Base-by-base conservation (phyloP, 768 basidiomycete species). In the Epithele typhae region DNA sequence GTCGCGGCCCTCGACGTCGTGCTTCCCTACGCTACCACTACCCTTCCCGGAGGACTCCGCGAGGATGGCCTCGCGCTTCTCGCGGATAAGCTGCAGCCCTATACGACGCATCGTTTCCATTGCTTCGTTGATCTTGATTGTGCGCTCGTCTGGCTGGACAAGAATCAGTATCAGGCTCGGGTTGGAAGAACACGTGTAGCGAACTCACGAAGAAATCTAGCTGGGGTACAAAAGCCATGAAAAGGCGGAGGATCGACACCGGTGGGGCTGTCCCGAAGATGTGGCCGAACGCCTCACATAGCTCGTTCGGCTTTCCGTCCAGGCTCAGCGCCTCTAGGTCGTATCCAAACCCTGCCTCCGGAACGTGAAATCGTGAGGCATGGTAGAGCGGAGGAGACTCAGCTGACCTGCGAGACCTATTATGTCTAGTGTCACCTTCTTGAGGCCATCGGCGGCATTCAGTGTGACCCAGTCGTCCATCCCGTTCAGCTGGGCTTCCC, bases 1-100 rank as follows among this genome's bases (percentile, higher is more conserved):
- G 63, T 86, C 83, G 12, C 77, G 71, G 17, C 68, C 69, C 0
- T 53, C 53, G 10, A 68, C 42, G n/a, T 60, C 54, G 7, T 14
- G 27, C 27, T 30, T 30, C 27, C 27, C 27, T 14, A 30, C 27
- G 7, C 27, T 14, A 46, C 68, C 27, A n/a, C n/a, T n/a, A n/a
- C n/a, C n/a, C n/a, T n/a, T n/a, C 7, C 14, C 27, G 8, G 14
- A 7, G 27, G 27, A 30, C 27, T 30, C 27, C 14, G 27, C 27
- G 8, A 30, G 7, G 7, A 30, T 14, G 27, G 27, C 27, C 27
- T 30, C 27, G 52, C 68, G 69, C 57, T 56, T 65, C 53, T 63
- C 55, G 3, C 46, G 49, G 11, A 67, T 54, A 23, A 68, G 45
- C 19, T 61, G 30, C 35, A 46, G 37, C 14, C 65, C 66, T 18